These are phyloP conservation scores for Middelhovenomyces tepae DNA, from an alignment of 805 yeast genomes.

Conservation along the genomic window DNA sequence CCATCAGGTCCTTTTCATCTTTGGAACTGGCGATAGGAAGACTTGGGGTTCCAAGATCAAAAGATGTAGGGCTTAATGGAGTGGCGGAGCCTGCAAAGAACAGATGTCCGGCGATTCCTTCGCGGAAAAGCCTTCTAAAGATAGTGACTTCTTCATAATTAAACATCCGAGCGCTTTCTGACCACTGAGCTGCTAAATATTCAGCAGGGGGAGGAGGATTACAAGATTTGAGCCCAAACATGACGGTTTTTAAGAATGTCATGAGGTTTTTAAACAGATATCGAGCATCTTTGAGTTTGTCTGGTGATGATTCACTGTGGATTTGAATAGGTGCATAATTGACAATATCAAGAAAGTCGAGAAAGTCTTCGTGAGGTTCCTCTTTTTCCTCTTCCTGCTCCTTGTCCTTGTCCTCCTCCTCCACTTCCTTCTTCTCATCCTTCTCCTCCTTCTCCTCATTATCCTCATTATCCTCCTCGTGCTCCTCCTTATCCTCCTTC, in stretches of 20 bases:
- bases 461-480: constrained; percentile 9
- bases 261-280: constrained; percentile 79
- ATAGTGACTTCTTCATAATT: constrained; percentile 76
- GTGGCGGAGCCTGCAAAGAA: constrained; percentile 48
- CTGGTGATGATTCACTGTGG: constrained; percentile 41
- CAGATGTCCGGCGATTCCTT: constrained; percentile 71
- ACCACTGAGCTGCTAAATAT: constrained; percentile 56
- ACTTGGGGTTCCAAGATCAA: constrained; percentile 50
- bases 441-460: constrained; percentile 12
- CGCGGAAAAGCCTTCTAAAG: constrained; percentile 68
- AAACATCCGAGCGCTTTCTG: constrained; percentile 75
- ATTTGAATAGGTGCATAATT: constrained; percentile 51
- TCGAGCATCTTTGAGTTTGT: constrained; percentile 79
- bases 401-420: constrained; percentile 3
- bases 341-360: constrained; percentile 34
- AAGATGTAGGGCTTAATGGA: constrained; percentile 21
- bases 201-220: constrained; percentile 70
- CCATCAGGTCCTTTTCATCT: constrained; percentile 94
- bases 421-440: constrained; percentile 16
- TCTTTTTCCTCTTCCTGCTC: constrained; percentile 3
- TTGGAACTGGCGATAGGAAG: constrained; percentile 80
- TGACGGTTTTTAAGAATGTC: constrained; percentile 83
- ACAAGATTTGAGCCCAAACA: constrained; percentile 80
- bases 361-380: constrained; percentile 19
- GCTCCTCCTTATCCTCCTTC: constrained; percentile 18